phyloP scores from a whole-genome alignment of 495 filamentous ascomycete species.

The Tetracladium setigerum region DNA sequence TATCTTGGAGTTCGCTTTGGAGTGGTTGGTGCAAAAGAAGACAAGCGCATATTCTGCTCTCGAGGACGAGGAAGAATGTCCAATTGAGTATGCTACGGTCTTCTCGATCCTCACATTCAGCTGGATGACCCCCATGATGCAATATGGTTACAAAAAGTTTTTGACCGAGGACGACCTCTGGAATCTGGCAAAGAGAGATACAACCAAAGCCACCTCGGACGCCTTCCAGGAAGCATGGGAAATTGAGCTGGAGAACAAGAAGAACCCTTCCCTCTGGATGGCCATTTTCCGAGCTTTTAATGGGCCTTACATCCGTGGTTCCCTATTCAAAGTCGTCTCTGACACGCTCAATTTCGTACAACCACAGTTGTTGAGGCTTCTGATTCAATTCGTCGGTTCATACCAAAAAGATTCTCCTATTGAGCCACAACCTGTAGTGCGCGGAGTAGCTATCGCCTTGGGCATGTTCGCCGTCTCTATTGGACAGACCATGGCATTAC shows the following conservation, averaged over 20 bases:
- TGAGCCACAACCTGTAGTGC: constrained; percentile 57
- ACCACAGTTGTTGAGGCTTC: constrained; percentile 77
- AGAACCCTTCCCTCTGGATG: constrained; percentile 80
- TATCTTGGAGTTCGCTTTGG: constrained; percentile 66
- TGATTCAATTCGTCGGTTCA: constrained; percentile 84
- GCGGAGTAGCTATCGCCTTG: constrained; percentile 81
- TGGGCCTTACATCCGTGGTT: constrained; percentile 69
- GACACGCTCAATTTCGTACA: constrained; percentile 83
- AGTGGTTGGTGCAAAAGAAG: constrained; percentile 89
- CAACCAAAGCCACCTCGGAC: constrained; percentile 58
- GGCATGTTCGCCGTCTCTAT: constrained; percentile 89
- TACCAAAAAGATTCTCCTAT: constrained; percentile 45
- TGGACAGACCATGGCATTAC: constrained; percentile 69
- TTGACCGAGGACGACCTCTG: constrained; percentile 96
- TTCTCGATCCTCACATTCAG: constrained; percentile 93
- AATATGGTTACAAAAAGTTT: constrained; percentile 82
- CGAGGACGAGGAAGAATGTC: constrained; percentile 85
- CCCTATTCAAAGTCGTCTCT: constrained; percentile 77
- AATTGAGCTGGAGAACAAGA: constrained; percentile 62
- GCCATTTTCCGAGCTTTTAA: constrained; percentile 84
- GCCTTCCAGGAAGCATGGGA: constrained; percentile 72
- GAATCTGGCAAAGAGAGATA: constrained; percentile 77
- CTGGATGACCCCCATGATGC: constrained; percentile 99
- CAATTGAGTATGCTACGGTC: constrained; percentile 86
- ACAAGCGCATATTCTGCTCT: constrained; percentile 75